Conservation (phyloP, 345 rosid species). For the Mangifera indica region DNA sequence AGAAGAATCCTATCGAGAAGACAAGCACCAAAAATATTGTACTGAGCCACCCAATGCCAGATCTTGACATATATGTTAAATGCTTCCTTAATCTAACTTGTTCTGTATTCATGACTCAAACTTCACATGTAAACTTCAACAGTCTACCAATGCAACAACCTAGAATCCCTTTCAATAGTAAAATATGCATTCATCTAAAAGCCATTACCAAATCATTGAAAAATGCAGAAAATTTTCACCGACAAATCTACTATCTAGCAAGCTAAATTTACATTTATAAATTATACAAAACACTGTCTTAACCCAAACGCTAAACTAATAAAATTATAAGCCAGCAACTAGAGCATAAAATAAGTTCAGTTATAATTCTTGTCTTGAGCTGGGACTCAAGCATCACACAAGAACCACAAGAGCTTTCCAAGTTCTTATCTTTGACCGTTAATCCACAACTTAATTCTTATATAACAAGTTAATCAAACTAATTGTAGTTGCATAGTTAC, state of each 20-base stretch:
- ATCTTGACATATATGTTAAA: background rate
- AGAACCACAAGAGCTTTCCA: no score
- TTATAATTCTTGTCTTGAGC: no score
- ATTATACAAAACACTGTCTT: background rate
- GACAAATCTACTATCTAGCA: no score
- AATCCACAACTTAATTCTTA: no score
- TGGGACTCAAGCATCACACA: no score
- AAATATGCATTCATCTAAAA: background rate
- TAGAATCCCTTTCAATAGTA: background rate
- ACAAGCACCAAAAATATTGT: background rate
- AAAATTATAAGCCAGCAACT: no score
- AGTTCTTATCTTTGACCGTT: no score
- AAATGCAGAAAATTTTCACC: no score
- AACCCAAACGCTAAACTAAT: background rate
- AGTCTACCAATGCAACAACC: background rate
- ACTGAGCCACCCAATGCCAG: background rate
- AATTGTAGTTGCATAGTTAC: no score
- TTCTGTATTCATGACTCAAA: background rate
- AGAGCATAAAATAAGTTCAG: no score
- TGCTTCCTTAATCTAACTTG: background rate
- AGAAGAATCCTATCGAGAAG: background rate
- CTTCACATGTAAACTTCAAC: background rate
- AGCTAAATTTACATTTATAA: no score
- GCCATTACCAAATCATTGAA: background rate
- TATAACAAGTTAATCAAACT: no score